phyloP scores from a whole-genome alignment of 2,329 filamentous ascomycete species.

The Colletotrichum tropicale region DNA sequence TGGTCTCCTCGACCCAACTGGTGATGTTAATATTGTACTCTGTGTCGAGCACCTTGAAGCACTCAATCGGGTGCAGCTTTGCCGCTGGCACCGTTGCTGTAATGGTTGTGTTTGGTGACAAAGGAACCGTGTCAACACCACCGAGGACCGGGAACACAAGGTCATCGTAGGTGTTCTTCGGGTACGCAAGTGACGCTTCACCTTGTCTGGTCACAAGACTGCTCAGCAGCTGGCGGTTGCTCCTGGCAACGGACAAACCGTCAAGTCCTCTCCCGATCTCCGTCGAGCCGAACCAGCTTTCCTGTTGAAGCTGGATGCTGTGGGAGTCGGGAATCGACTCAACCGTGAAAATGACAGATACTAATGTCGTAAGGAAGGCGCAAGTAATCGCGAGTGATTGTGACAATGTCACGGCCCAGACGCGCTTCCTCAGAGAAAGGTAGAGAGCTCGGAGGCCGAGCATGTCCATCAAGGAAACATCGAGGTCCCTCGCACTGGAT shows the following conservation, averaged over 20 bases:
- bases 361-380: neutral
- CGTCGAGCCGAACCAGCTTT: neutral
- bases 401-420: neutral
- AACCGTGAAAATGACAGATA: neutral
- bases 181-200: neutral
- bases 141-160: neutral
- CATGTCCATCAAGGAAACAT: neutral
- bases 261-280: neutral
- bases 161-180: neutral
- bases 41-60: neutral
- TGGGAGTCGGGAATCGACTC: neutral
- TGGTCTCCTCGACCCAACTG: neutral
- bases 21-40: neutral
- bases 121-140: accelerated
- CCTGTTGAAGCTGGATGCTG: neutral
- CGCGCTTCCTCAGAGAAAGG: neutral
- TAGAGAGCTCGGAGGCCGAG: neutral
- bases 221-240: neutral
- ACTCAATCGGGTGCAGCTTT: neutral
- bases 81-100: neutral
- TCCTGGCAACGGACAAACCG: neutral
- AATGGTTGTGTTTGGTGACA: neutral
- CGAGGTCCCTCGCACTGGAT: neutral
- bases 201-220: neutral
- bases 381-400: neutral